These are phyloP conservation scores for Hypoxylon sp. DNA, from an alignment of 2,329 filamentous ascomycete genomes.

Conservation along the genomic window DNA sequence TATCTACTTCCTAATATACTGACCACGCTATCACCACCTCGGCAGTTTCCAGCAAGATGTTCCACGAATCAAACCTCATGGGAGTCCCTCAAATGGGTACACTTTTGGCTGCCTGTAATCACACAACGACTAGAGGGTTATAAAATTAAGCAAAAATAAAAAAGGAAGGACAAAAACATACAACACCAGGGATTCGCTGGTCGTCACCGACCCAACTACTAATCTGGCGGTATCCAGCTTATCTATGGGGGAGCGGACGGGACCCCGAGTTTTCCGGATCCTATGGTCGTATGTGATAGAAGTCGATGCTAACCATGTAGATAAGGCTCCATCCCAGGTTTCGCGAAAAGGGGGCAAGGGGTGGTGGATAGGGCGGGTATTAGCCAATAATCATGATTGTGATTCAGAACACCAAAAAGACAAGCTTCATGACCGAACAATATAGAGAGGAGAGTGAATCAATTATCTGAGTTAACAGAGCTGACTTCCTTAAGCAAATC, in stretches of 20 bases:
- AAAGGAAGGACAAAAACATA: too few species aligned
- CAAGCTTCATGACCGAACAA: neutral
- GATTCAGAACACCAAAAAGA: neutral
- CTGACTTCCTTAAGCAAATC: neutral
- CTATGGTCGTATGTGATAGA: neutral
- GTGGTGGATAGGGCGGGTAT: neutral
- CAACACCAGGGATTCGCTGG: too few species aligned
- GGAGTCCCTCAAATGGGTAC: too few species aligned
- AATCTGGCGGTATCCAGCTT: too few species aligned
- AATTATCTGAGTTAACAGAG: neutral
- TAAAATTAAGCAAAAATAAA: too few species aligned
- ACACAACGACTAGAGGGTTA: too few species aligned
- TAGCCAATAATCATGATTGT: neutral
- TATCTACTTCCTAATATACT: too few species aligned
- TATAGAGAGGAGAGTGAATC: neutral
- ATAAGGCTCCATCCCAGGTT: neutral
- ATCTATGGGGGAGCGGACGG: neutral
- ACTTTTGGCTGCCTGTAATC: too few species aligned
- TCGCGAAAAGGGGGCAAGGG: neutral
- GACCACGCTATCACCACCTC: too few species aligned
- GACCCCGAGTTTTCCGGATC: neutral
- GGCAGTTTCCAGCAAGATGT: too few species aligned
- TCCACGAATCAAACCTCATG: too few species aligned
- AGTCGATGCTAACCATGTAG: neutral
- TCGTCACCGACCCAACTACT: too few species aligned